Conservation (phyloP, 2,329 filamentous ascomycete genomes). For the Cladosporium austrohemisphaericum region DNA sequence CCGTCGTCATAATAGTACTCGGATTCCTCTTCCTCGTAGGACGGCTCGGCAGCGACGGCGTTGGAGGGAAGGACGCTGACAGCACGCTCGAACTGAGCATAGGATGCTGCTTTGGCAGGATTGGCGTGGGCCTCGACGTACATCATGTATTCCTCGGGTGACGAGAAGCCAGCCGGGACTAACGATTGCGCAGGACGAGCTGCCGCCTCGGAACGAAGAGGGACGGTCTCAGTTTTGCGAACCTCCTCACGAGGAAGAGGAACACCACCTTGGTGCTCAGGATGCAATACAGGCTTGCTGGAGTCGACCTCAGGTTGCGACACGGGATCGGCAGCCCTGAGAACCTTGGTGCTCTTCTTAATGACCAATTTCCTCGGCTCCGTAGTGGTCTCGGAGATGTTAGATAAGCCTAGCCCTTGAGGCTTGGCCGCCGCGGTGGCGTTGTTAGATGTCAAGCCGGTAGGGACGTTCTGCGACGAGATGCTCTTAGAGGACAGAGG, state of each 20-base stretch:
- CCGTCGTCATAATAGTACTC: constrained; percentile 70
- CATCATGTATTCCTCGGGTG: constrained; percentile 15
- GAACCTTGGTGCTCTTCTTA: constrained; percentile 34
- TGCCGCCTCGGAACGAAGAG: constrained; percentile 27
- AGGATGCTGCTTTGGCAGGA: constrained; percentile 3
- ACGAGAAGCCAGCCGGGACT: not conserved
- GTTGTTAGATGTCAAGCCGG: constrained; percentile 27
- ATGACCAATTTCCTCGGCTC: constrained; percentile 28
- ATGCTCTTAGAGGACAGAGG: constrained; percentile 39
- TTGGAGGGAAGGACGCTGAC: constrained; percentile 9
- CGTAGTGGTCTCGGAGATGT: constrained; percentile 11
- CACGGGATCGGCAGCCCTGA: constrained; percentile 24
- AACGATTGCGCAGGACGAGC: constrained; percentile 14
- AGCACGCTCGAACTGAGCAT: not conserved
- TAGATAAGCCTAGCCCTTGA: constrained; percentile 12
- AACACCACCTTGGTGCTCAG: constrained; percentile 11
- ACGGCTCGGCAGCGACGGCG: constrained; percentile 16
- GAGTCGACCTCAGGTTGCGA: constrained; percentile 8
- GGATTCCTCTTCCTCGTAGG: constrained; percentile 55
- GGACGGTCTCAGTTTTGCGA: constrained; percentile 26
- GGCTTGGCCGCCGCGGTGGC: constrained; percentile 27
- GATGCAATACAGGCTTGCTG: constrained; percentile 2
- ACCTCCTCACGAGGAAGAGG: constrained; percentile 22
- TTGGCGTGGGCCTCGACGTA: constrained; percentile 4
- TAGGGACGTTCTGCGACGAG: constrained; percentile 34